Percentiles rank a stretch among this genome's conserved stretches.
phyloP scores from a whole-genome alignment of 176 grass and related monocot species.

The Panicum miliaceum region DNA sequence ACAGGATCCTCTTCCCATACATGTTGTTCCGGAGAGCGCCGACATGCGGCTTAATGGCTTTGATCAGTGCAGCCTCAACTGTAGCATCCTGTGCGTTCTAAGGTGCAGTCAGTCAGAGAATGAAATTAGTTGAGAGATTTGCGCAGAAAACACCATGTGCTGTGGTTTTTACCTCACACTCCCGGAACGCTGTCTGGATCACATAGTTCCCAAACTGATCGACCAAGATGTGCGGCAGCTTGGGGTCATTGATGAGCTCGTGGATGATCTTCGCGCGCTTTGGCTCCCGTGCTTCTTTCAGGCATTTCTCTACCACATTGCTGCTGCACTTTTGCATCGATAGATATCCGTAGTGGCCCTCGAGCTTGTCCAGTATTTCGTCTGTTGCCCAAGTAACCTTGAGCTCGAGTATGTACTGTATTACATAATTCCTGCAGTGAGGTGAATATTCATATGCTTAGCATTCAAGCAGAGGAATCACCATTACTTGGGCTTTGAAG shows the following conservation, averaged over 20 bases:
- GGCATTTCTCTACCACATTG: conserved; percentile 80
- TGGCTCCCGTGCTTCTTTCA: conserved; percentile 35
- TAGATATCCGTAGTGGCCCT: conserved; percentile 41
- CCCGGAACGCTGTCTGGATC: conserved; percentile 60
- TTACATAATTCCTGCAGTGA: conserved; percentile 73
- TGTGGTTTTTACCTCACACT: conserved; percentile 49
- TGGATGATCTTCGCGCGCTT: conserved; percentile 52
- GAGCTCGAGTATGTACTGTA: conserved; percentile 66
- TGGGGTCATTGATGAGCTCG: conserved; percentile 61
- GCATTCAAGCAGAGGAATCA: background rate
- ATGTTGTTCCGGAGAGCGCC: conserved; percentile 53
- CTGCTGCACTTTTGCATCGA: conserved; percentile 83
- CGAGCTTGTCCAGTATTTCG: conserved; percentile 61
- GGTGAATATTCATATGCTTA: background rate
- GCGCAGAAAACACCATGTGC: background rate
- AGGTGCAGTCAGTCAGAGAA: background rate
- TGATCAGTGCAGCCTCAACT: conserved; percentile 37
- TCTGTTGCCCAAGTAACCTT: conserved; percentile 49
- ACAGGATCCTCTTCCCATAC: conserved; percentile 66
- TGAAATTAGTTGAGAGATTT: background rate
- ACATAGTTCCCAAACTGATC: conserved; percentile 82
- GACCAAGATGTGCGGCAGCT: conserved; percentile 44
- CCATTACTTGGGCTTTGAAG: background rate
- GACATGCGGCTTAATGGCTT: conserved; percentile 47
- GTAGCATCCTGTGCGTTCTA: conserved; percentile 39